A percentile compares a stretch with the other conserved stretches of the same genome.
Evolutionary conservation across 2,329 filamentous ascomycete genomes (phyloP).

Genomic region (Colletotrichum truncatum): DNA sequence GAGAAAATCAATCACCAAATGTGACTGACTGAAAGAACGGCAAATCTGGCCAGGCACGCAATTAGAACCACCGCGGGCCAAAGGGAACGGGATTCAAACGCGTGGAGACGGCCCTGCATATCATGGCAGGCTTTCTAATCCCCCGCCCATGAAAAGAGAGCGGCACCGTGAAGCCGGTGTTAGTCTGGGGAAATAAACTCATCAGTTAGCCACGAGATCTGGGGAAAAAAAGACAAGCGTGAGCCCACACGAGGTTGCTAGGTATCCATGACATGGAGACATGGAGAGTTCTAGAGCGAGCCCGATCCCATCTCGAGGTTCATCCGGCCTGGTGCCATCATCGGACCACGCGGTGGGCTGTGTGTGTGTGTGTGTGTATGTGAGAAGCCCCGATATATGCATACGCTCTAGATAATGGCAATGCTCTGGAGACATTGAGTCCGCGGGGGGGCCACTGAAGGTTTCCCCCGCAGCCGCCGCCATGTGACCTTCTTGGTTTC

Average conservation of each 20-base stretch:
- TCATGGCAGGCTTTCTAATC: neutral
- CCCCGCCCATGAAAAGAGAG: neutral
- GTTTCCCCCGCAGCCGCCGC: conserved; percentile 12
- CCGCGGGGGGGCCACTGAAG: neutral
- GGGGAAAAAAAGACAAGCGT: conserved; percentile 4
- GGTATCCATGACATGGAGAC: neutral
- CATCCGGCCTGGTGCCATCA: conserved; percentile 16
- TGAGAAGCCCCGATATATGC: neutral
- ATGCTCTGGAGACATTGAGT: no score
- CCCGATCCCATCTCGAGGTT: conserved; percentile 1
- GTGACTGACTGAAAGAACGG: neutral
- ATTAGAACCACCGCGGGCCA: neutral
- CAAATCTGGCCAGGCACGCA: neutral
- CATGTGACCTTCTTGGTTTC: conserved; percentile 19
- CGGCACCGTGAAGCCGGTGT: neutral
- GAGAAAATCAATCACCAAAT: neutral
- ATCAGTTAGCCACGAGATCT: neutral
- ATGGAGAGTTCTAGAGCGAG: neutral
- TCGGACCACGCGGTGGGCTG: neutral
- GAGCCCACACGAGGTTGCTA: neutral
- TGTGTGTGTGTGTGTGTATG: no score
- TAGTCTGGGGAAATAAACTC: conserved; percentile 23
- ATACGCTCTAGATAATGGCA: no score
- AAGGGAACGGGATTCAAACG: neutral
- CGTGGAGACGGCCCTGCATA: neutral